phyloP scores from a whole-genome alignment of 805 yeast species.

The Helenozyma baotianmanensis region DNA sequence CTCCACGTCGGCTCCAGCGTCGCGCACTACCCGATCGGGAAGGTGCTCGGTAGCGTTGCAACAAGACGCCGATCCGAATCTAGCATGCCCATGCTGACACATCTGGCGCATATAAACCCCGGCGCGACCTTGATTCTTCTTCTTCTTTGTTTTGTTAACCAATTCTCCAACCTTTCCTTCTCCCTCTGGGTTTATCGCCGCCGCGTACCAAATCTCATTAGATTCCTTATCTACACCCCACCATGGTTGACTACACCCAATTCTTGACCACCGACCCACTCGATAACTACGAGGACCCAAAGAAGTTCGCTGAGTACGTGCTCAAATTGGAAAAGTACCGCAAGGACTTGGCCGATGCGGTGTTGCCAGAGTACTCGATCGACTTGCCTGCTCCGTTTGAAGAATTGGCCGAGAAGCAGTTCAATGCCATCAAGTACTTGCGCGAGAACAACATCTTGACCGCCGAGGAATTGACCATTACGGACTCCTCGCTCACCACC shows the following conservation, averaged over 20 bases:
- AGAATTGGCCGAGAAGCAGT: conserved; percentile 29
- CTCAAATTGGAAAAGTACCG: conserved; percentile 45
- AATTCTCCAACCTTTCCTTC: not conserved
- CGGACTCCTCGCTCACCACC: conserved; percentile 38
- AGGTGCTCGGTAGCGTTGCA: no score
- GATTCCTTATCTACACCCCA: no score
- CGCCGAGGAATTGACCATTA: conserved; percentile 38
- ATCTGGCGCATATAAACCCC: no score
- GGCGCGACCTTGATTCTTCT: not conserved
- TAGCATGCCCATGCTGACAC: no score
- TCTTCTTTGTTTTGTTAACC: no score
- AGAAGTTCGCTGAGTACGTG: conserved; percentile 37
- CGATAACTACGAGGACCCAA: conserved; percentile 35
- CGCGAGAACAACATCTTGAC: conserved; percentile 32
- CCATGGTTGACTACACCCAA: conserved; percentile 16
- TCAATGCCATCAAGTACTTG: conserved; percentile 34
- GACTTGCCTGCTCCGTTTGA: conserved; percentile 32
- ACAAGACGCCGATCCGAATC: no score
- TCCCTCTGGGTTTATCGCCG: not conserved
- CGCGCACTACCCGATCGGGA: no score
- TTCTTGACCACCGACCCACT: conserved; percentile 31
- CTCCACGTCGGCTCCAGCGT: no score
- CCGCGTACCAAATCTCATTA: no score
- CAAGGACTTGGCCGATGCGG: conserved; percentile 31
- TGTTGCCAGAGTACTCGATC: conserved; percentile 37